Conservation (phyloP, 441 rosid genomes). For the California macrophylla region DNA sequence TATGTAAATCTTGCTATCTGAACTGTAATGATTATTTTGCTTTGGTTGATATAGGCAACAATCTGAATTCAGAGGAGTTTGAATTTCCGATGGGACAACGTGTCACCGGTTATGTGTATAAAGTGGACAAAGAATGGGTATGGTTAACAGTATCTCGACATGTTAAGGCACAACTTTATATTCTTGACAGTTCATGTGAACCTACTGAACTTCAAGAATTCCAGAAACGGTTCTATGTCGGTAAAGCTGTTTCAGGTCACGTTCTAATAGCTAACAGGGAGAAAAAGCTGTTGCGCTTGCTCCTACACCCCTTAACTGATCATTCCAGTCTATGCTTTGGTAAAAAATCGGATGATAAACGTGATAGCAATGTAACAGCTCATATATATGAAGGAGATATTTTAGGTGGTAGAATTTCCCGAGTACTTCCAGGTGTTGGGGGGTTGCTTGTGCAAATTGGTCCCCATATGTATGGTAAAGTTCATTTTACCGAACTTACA, state of each 20-base stretch:
- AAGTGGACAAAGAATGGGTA: constrained; percentile 81
- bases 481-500: constrained; percentile 73
- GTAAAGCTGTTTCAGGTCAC: constrained; percentile 60
- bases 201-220: constrained; percentile 70
- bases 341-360: constrained; percentile 21
- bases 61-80: constrained; percentile 28
- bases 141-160: constrained; percentile 71
- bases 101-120: constrained; percentile 72
- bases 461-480: constrained; percentile 71
- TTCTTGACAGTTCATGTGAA: constrained; percentile 71
- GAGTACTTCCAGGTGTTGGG: constrained; percentile 63
- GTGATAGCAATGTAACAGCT: constrained; percentile 25
- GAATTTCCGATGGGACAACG: constrained; percentile 48
- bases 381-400: constrained; percentile 68
- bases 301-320: constrained; percentile 39
- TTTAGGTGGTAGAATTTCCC: constrained; percentile 77
- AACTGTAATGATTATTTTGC: constrained; percentile 29
- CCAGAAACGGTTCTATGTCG: constrained; percentile 46
- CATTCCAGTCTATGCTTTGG: constrained; percentile 21
- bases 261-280: constrained; percentile 57
- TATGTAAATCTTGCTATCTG: neutral
- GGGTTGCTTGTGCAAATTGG: constrained; percentile 86
- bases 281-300: constrained; percentile 63
- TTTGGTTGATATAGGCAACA: constrained; percentile 29
- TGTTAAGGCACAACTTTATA: constrained; percentile 56